These are phyloP conservation scores for Cyberlindnera xylosilytica DNA, from an alignment of 805 yeast species.

Conservation along the genomic window DNA sequence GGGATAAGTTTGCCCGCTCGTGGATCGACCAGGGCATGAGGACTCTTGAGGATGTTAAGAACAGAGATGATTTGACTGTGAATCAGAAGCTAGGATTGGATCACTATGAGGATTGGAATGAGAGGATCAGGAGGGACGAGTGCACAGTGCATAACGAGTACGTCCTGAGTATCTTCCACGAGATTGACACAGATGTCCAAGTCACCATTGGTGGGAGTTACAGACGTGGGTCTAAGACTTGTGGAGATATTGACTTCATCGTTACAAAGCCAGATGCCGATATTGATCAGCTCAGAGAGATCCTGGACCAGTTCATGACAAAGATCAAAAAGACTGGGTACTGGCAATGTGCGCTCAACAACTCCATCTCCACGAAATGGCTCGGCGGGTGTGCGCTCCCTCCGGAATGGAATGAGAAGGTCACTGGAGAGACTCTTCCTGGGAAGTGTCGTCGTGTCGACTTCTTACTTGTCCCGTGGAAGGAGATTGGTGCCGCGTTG, in stretches of 20 bases:
- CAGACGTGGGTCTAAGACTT: constrained; percentile 41
- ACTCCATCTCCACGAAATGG: constrained; percentile 26
- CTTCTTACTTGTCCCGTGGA: constrained; percentile 44
- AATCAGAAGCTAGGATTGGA: constrained; percentile 39
- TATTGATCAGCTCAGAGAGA: constrained; percentile 20
- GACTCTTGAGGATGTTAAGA: constrained; percentile 36
- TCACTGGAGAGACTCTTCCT: constrained; percentile 31
- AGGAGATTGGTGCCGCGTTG: constrained; percentile 43
- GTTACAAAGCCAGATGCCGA: constrained; percentile 35
- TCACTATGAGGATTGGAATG: constrained; percentile 45
- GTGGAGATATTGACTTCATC: constrained; percentile 55
- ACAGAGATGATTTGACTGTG: constrained; percentile 28
- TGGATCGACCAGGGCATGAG: constrained; percentile 39
- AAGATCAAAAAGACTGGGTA: constrained; percentile 29
- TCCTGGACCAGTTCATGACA: constrained; percentile 24
- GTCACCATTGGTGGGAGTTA: constrained; percentile 49
- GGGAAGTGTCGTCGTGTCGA: constrained; percentile 51
- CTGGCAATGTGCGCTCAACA: constrained; percentile 23
- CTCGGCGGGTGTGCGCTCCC: constrained; percentile 35
- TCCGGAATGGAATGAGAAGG: constrained; percentile 18
- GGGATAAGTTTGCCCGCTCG: constrained; percentile 36
- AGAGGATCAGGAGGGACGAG: constrained; percentile 43
- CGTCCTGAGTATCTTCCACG: constrained; percentile 26
- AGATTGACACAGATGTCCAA: constrained; percentile 35
- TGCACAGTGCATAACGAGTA: constrained; percentile 38